Conservation (phyloP, 495 filamentous ascomycete genomes). For the Penicillium turbatum region DNA sequence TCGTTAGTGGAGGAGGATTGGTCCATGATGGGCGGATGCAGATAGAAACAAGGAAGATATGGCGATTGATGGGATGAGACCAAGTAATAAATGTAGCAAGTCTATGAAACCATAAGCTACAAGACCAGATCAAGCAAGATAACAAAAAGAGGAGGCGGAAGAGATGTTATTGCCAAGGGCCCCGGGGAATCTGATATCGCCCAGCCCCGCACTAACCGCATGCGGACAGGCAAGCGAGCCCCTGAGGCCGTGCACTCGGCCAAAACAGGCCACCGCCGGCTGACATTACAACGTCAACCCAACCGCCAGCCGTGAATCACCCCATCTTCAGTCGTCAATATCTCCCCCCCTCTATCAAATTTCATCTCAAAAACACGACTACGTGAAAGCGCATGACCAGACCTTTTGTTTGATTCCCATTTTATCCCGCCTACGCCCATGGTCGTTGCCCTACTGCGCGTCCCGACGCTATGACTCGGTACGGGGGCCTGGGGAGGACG, state of each 20-base stretch:
- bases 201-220: conserved; percentile 47
- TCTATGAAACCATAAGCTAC: neutral
- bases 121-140: neutral
- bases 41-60: neutral
- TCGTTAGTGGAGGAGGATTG: conserved; percentile 21
- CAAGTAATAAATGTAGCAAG: neutral
- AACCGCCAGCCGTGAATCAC: conserved; percentile 44
- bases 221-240: conserved; percentile 44
- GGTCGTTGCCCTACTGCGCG: conserved; percentile 43
- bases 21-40: conserved; percentile 29
- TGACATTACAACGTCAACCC: conserved; percentile 62
- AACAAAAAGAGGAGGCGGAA: neutral
- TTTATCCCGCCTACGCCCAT: conserved; percentile 40
- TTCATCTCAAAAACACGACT: conserved; percentile 54
- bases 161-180: conserved; percentile 9
- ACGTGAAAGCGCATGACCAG: conserved; percentile 52
- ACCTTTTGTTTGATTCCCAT: conserved; percentile 41
- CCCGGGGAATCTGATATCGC: conserved; percentile 42
- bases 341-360: conserved; percentile 44
- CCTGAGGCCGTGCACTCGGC: conserved; percentile 47
- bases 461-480: conserved; percentile 67
- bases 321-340: conserved; percentile 55
- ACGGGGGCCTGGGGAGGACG: conserved; percentile 51
- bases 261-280: conserved; percentile 43
- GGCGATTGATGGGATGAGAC: neutral